Evolutionary conservation across 2,329 filamentous ascomycete genomes (phyloP), one percentile per base, ranked within the genome.

Genomic region (Microdochium bolleyi): DNA sequence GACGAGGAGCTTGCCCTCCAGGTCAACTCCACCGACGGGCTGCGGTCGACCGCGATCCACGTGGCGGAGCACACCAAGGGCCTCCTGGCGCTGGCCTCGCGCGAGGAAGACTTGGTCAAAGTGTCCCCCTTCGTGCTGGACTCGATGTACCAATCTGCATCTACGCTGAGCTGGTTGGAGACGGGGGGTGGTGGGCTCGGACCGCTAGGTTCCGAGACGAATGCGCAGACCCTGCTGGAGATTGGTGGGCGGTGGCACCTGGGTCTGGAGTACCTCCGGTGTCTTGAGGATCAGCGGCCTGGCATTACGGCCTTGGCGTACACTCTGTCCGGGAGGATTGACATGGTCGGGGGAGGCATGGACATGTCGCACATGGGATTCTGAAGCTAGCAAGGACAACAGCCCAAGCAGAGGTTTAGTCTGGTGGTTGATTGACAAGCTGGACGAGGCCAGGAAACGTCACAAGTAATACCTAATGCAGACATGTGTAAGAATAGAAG

Each of bases 51-150:
- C 34, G 49, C 52, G 13, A 48, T 46, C 16, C 51, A 50, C 22
- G 50, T 58, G 24, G 51, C 50, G 24, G 55, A 56, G 34, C 38
- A 56, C n/a, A 54, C 55, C 5, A 44, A 24, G 3, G 49, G 56
- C 27, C 48, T 60, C 8, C 41, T 41, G n/a, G 44, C 52, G 4
- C 46, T 53, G 9, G 48, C 53, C 38, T 25, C 19, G 37, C 37
- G 38, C 21, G 54, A 58, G 16, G 52, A 56, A 24, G 56, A 54
- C 46, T 37, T 57, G 24, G 51, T 49, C 16, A 51, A 54, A 48
- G 54, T 53, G 38, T 51, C 58, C n/a, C 58, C 58, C 2, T 52
- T 60, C 41, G 52, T 56, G 30, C 52, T 60, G 13, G 54, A 57
- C 37, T 53, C 56, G n/a, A 24, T 58, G 8, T 60, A 60, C 53